Conservation (phyloP, 2,329 filamentous ascomycete species). For the Penicillium corylophilum region DNA sequence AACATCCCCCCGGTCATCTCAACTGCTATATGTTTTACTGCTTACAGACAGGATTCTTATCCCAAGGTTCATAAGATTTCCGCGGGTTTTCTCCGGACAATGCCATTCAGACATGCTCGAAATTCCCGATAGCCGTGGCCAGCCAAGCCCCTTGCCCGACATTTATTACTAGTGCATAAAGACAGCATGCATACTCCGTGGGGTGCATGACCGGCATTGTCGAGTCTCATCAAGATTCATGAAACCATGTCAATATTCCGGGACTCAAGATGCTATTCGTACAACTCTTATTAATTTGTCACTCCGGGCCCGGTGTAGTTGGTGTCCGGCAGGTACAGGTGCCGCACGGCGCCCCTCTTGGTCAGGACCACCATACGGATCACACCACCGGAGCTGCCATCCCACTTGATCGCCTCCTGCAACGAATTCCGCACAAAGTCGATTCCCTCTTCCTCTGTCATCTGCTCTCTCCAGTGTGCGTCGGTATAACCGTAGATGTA, state of each 20-base stretch:
- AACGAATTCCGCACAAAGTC: slow-evolving; percentile 89
- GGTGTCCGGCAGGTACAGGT: slow-evolving; percentile 92
- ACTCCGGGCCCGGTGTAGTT: slow-evolving; percentile 74
- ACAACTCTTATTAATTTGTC: slow-evolving; percentile 32
- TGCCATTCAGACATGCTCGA: not conserved
- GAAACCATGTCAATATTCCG: slow-evolving; percentile 17
- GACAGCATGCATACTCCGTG: not conserved
- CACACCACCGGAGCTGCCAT: slow-evolving; percentile 96
- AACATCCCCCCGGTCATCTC: too few species aligned
- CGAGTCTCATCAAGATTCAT: slow-evolving; percentile 7
- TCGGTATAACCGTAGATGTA: slow-evolving; percentile 99
- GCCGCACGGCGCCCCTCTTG: slow-evolving; percentile 81
- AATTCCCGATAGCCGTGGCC: not conserved
- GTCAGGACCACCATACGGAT: slow-evolving; percentile 98
- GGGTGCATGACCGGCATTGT: not conserved
- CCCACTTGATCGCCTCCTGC: slow-evolving; percentile 97
- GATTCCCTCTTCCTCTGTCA: slow-evolving; percentile 89
- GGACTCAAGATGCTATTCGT: slow-evolving; percentile 18
- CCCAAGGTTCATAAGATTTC: not conserved
- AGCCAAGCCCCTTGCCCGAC: not conserved
- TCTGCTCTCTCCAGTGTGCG: slow-evolving; percentile 89
- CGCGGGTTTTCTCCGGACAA: not conserved
- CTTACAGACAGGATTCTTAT: not conserved
- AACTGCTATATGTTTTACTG: not conserved
- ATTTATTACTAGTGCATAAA: slow-evolving; percentile 1